Conservation (phyloP, 352 stramenopile genomes). For the Phytophthora brassicae region DNA sequence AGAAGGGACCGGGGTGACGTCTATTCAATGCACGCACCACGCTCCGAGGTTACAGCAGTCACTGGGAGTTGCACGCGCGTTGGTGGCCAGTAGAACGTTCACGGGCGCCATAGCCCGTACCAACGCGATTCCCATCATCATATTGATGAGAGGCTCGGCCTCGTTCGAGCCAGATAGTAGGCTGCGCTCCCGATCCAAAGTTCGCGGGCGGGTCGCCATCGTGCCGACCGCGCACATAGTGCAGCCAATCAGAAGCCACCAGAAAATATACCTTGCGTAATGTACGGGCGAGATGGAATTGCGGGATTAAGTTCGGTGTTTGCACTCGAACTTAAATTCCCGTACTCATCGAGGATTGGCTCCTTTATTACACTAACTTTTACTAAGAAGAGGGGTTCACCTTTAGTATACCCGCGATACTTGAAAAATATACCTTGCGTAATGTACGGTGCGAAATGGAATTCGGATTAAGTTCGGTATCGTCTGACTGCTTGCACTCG, state of each 20-base stretch:
- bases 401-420: too few species aligned
- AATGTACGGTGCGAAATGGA: too few species aligned
- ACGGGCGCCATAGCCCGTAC: slow-evolving; percentile 12
- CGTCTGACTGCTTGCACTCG: neutral
- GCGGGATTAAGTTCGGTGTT: neutral
- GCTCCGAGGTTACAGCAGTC: neutral
- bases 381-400: too few species aligned
- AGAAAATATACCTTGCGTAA: neutral
- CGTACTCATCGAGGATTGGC: neutral
- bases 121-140: slow-evolving; percentile 13
- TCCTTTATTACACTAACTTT: neutral
- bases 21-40: slow-evolving; percentile 4
- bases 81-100: slow-evolving; percentile 36
- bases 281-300: neutral
- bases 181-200: slow-evolving; percentile 32
- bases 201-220: slow-evolving; percentile 15
- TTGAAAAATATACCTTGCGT: too few species aligned
- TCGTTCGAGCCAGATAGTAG: slow-evolving; percentile 12
- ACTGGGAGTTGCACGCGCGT: slow-evolving; percentile 5
- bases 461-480: neutral
- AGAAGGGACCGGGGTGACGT: neutral
- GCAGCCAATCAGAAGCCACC: slow-evolving; percentile 10
- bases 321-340: neutral
- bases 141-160: slow-evolving; percentile 23
- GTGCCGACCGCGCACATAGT: slow-evolving; percentile 17